Evolutionary conservation across 2,329 filamentous ascomycete species (phyloP).

Genomic region (Aureobasidium uvarum): DNA sequence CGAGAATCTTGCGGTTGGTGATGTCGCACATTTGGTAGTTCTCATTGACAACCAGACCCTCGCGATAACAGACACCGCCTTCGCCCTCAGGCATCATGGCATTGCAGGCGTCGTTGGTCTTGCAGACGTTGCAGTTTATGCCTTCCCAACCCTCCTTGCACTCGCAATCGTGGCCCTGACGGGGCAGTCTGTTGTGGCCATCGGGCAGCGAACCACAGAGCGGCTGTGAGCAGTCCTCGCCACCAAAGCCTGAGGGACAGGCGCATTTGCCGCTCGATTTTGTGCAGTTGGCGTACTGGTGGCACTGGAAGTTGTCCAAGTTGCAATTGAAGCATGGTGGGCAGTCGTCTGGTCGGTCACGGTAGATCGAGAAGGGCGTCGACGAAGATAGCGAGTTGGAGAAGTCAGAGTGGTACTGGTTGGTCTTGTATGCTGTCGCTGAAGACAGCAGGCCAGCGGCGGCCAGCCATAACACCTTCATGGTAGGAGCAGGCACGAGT

Average conservation of each 20-base stretch:
- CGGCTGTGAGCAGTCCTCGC: constrained; percentile 87
- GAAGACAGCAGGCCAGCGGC: constrained; percentile 13
- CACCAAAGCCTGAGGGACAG: constrained; percentile 89
- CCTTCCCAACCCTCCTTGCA: constrained; percentile 94
- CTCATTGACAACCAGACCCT: constrained; percentile 84
- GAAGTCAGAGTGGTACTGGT: constrained; percentile 18
- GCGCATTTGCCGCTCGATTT: constrained; percentile 87
- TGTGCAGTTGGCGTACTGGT: constrained; percentile 87
- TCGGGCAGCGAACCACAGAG: constrained; percentile 86
- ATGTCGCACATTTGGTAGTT: constrained; percentile 99
- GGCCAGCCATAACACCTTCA: neutral
- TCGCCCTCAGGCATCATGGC: constrained; percentile 79
- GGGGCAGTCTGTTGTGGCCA: constrained; percentile 73
- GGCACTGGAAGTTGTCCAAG: constrained; percentile 84
- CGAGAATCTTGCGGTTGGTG: constrained; percentile 89
- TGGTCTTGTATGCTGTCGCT: constrained; percentile 22
- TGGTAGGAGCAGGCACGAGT: neutral
- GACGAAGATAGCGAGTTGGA: constrained; percentile 8
- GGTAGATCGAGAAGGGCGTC: constrained; percentile 61
- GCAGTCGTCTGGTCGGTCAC: constrained; percentile 71
- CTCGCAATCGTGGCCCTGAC: constrained; percentile 68
- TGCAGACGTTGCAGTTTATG: constrained; percentile 96
- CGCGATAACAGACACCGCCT: constrained; percentile 86
- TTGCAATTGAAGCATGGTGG: constrained; percentile 98
- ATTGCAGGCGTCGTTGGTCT: constrained; percentile 77